These are phyloP conservation scores for Akanthomyces lecanii DNA, from an alignment of 2,329 filamentous ascomycete species.

Conservation along the genomic window DNA sequence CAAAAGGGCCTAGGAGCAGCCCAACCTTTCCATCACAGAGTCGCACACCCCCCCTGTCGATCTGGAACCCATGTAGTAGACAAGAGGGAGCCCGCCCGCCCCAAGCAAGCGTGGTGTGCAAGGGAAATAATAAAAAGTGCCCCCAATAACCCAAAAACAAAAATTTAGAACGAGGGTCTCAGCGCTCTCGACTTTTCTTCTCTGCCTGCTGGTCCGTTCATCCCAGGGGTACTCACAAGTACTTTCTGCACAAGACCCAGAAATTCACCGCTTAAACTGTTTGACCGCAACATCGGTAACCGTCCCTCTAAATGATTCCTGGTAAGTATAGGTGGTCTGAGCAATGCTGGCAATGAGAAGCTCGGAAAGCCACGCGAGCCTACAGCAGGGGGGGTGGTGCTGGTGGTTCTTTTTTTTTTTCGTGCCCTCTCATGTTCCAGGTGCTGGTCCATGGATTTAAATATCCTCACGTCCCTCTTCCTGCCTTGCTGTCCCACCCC, in stretches of 20 bases:
- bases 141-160: conserved; percentile 7
- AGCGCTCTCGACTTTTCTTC: background rate
- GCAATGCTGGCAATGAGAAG: conserved; percentile 12
- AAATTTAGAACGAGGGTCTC: conserved; percentile 4
- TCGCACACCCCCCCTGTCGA: conserved; percentile 16
- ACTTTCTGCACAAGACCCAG: background rate
- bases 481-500: background rate
- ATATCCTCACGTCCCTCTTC: conserved; percentile 11
- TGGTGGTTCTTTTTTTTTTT: background rate
- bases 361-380: conserved; percentile 14
- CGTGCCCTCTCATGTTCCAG: background rate
- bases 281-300: conserved; percentile 17
- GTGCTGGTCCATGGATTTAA: conserved; percentile 13
- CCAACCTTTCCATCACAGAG: background rate
- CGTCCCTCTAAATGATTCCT: conserved; percentile 4
- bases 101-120: background rate
- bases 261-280: conserved; percentile 8
- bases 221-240: background rate
- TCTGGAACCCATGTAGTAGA: conserved; percentile 9
- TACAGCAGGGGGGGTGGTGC: background rate
- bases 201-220: background rate
- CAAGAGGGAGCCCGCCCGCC: background rate
- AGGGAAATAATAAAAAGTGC: background rate
- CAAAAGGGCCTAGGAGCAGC: background rate
- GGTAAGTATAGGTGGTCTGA: conserved; percentile 14